Percentiles rank a stretch among this genome's conserved stretches.
phyloP scores from a whole-genome alignment of 768 basidiomycete genomes.

The Lactifluus rugatus region DNA sequence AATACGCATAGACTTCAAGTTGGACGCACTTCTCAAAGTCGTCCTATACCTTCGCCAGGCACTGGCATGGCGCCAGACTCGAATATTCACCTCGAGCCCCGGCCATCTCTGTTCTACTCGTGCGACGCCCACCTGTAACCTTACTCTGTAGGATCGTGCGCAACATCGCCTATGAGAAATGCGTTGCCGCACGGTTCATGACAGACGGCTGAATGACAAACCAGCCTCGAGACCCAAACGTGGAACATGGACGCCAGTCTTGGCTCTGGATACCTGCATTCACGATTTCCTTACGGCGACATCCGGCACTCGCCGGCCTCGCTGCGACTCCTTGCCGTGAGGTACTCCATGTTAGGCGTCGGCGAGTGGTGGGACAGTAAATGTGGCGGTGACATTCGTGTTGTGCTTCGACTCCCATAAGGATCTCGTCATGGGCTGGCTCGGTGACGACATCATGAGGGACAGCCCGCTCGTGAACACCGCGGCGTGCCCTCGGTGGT shows the following conservation, averaged over 20 bases:
- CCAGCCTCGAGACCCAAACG: conserved; percentile 34
- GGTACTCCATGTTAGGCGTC: not conserved
- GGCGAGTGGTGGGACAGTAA: conserved; percentile 18
- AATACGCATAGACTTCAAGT: not conserved
- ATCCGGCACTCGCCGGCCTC: not conserved
- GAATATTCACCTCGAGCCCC: conserved; percentile 5
- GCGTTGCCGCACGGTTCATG: conserved; percentile 39
- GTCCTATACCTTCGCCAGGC: not conserved
- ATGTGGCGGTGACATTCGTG: not conserved
- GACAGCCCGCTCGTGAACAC: no score
- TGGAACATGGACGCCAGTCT: not conserved
- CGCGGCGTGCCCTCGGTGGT: no score
- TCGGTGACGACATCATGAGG: no score
- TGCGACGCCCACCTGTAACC: not conserved
- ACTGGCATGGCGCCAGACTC: not conserved
- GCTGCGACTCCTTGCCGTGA: not conserved
- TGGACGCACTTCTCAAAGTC: not conserved
- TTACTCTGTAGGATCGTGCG: conserved; percentile 35
- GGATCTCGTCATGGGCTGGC: not conserved
- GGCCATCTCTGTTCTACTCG: not conserved
- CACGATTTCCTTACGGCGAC: not conserved
- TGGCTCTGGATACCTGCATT: not conserved
- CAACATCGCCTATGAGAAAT: conserved; percentile 41
- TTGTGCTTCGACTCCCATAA: not conserved
- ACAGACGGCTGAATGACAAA: conserved; percentile 46